Evolutionary conservation across 208 protist species (phyloP).

Genomic region (Perkinsela sp.): DNA sequence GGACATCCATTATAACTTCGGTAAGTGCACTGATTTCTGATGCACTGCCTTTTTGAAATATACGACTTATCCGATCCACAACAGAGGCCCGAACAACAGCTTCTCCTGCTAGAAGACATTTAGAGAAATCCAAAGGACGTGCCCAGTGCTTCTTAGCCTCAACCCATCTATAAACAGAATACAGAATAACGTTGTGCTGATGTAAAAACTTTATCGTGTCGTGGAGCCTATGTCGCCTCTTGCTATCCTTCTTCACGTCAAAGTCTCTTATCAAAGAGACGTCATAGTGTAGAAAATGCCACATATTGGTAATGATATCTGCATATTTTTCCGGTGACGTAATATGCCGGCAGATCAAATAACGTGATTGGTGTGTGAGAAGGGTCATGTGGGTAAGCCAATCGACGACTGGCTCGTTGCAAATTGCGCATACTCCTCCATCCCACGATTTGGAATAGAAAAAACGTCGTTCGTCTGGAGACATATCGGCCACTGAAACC

Average conservation of each 20-base stretch:
- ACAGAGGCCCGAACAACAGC: neutral
- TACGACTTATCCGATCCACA: neutral
- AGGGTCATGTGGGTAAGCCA: neutral
- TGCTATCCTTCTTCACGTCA: neutral
- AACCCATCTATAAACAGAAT: neutral
- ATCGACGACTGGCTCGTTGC: neutral
- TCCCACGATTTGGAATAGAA: neutral
- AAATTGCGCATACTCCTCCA: neutral
- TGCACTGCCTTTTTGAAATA: neutral
- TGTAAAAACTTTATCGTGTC: neutral
- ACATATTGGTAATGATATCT: neutral
- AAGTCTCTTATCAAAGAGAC: neutral
- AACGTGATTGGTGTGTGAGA: neutral
- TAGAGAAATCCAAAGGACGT: neutral
- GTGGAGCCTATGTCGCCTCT: neutral
- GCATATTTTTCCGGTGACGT: neutral
- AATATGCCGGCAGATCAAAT: neutral
- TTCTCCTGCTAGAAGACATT: neutral
- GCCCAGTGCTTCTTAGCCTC: neutral
- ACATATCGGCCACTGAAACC: neutral
- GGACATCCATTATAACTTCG: neutral
- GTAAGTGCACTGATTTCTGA: neutral
- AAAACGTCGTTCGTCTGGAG: neutral
- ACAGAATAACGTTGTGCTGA: neutral
- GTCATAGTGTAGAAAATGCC: neutral